Evolutionary conservation across 306 rosid genomes (phyloP), one percentile per base, ranked within the genome.

Genomic region (Lathyrus aphaca): DNA sequence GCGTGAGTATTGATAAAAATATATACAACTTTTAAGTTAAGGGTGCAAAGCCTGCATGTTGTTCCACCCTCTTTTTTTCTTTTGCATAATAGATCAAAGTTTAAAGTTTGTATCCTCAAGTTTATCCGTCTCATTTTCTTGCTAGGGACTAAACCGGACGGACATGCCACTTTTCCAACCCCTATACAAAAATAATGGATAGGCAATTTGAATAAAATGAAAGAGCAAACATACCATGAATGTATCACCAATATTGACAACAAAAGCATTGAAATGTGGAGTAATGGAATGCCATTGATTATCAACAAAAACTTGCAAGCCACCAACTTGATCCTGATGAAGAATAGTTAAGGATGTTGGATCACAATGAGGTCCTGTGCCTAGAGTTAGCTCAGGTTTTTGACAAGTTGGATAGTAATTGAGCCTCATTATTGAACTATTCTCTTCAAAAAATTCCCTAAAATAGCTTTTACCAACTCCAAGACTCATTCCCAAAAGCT

Each of bases 351-450:
- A 75, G 25, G 99, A 91, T 13, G 99, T 95, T 61, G 99, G 99
- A 78, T 93, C 97, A 68, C 98, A 93, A 67, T 93, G 98, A 81
- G 98, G 98, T 39, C 98, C 98, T 5, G 98, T 95, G n/a, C 99
- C 99, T 77, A 95, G 81, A 56, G 97, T 86, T 13, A 80, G 92
- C 21, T 91, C 86, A 3, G 97, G 97, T 81, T 86, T 91, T 67
- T 87, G 96, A 83, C 99, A 95, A 1, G 95, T 91, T 6, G 99
- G 99, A 48, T 95, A 95, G 83, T 89, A 95, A 66, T 95, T 95
- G 39, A 95, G 85, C 81, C 99, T 88, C 98, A 94, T 94, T 90
- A 94, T 94, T 6, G 98, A 94, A 42, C 78, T 87, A 40, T 90
- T 91, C 76, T 83, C 88, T 68, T 79, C 87, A 63, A 91, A 94